Percentiles rank a stretch among this genome's conserved stretches.
Conservation (phyloP, 306 rosid species). For the Vigna hirtella region DNA sequence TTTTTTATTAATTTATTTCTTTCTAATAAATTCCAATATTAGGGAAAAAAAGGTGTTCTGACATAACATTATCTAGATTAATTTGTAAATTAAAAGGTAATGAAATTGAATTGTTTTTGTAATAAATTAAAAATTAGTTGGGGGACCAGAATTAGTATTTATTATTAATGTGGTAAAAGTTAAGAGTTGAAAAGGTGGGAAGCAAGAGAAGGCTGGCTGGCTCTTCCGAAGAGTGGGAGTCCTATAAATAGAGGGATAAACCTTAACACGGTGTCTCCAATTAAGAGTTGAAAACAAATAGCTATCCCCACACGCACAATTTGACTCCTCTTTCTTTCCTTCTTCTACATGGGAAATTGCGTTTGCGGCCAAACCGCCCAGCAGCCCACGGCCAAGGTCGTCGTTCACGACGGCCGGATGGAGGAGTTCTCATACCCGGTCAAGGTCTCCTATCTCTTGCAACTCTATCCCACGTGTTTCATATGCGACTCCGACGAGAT, state of each 20-base stretch:
- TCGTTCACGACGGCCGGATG: constrained; percentile 67
- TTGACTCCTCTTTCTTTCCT: not conserved
- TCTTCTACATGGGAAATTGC: constrained; percentile 71
- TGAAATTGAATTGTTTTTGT: too few species aligned
- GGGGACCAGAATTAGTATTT: too few species aligned
- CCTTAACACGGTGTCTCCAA: constrained; percentile 8
- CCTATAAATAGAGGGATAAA: constrained; percentile 1
- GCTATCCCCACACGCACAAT: not conserved
- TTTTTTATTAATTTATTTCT: too few species aligned
- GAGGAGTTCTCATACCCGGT: constrained; percentile 70
- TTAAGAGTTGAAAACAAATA: not conserved
- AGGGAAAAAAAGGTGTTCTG: too few species aligned
- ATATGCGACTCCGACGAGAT: constrained; percentile 90
- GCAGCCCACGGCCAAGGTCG: constrained; percentile 71
- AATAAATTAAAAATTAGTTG: too few species aligned
- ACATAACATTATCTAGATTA: too few species aligned
- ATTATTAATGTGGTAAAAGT: too few species aligned
- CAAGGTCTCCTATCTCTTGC: constrained; percentile 69
- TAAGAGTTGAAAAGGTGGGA: too few species aligned
- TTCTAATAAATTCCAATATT: too few species aligned
- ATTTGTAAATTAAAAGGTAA: too few species aligned
- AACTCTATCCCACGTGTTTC: constrained; percentile 64
- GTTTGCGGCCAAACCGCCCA: constrained; percentile 31
- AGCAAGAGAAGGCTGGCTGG: not conserved
- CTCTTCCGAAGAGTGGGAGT: not conserved